These are phyloP conservation scores for Coriolopsis trogii DNA, from an alignment of 1,284 basidiomycete species.

Conservation along the genomic window DNA sequence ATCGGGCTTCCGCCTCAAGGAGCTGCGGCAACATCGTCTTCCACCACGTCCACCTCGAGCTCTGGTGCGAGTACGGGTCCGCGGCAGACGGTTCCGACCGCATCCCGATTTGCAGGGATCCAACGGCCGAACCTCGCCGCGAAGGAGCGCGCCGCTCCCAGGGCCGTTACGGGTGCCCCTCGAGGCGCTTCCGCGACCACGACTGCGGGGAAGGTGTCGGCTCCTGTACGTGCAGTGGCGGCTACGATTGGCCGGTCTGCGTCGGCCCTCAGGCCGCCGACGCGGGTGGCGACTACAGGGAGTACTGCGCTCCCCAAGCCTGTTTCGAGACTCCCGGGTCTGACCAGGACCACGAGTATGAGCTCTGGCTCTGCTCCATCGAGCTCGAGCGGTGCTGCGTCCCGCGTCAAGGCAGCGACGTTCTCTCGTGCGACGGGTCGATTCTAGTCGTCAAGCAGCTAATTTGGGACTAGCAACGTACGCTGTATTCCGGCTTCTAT, in stretches of 20 bases:
- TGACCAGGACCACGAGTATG: slow-evolving; percentile 12
- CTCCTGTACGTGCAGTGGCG: slow-evolving; percentile 4
- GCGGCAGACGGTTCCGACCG: neutral
- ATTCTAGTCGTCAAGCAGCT: too few relatives aligned
- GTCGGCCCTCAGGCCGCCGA: slow-evolving; percentile 13
- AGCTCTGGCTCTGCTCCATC: slow-evolving; percentile 1
- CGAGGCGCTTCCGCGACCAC: neutral
- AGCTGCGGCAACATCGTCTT: neutral
- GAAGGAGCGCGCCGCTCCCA: slow-evolving; percentile 12
- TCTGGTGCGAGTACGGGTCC: slow-evolving; percentile 12
- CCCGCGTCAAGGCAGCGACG: slow-evolving; percentile 6
- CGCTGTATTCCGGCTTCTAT: too few relatives aligned
- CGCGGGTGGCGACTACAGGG: slow-evolving; percentile 11
- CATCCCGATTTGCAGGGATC: slow-evolving; percentile 23
- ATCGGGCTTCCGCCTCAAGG: slow-evolving; percentile 19
- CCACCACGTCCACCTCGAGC: slow-evolving; percentile 19
- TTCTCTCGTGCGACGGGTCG: slow-evolving; percentile 9
- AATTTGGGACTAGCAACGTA: too few relatives aligned
- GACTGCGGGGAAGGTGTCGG: neutral
- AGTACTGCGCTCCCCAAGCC: slow-evolving; percentile 24
- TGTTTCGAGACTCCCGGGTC: slow-evolving; percentile 24
- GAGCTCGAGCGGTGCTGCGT: neutral
- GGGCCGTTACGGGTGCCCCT: neutral
- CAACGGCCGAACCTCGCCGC: slow-evolving; percentile 23
- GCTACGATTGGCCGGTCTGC: slow-evolving; percentile 5